Conservation (phyloP, 2,329 filamentous ascomycete species). For the Calonectria fujianensis region DNA sequence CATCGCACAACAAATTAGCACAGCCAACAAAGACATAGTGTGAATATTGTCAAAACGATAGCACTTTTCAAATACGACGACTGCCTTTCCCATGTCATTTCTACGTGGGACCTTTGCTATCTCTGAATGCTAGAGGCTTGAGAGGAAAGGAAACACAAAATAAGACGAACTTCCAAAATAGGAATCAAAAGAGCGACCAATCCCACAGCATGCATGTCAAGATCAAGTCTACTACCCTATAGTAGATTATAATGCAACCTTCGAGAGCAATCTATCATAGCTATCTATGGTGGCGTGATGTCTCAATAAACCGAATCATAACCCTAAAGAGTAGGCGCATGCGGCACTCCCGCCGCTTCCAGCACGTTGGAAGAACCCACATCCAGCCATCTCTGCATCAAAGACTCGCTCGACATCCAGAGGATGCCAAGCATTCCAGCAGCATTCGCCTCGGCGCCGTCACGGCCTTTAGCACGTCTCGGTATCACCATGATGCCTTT, state of each 20-base stretch:
- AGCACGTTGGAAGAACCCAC: constrained; percentile 34
- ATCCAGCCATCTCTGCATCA: constrained; percentile 37
- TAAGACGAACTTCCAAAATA: neutral
- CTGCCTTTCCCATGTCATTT: constrained; percentile 1
- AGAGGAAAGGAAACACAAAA: neutral
- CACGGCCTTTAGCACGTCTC: constrained; percentile 58
- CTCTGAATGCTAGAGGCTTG: neutral
- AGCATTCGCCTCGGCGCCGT: constrained; percentile 64
- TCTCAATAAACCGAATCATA: neutral
- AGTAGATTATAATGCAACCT: neutral
- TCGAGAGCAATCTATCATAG: neutral
- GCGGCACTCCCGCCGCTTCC: constrained; percentile 37
- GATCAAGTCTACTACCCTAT: neutral
- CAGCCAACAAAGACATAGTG: neutral
- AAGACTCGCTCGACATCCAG: constrained; percentile 36
- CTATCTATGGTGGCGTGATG: neutral
- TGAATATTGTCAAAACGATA: neutral
- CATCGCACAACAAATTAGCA: neutral
- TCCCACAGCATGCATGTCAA: neutral
- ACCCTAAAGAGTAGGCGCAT: neutral
- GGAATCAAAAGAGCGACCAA: neutral
- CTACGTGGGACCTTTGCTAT: constrained; percentile 4
- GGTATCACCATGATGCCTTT: constrained; percentile 69
- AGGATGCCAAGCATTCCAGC: constrained; percentile 69
- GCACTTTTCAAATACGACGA: constrained; percentile 4